Evolutionary conservation across 257 asterid genomes (phyloP).

Genomic region (Salvia rosmarinus): DNA sequence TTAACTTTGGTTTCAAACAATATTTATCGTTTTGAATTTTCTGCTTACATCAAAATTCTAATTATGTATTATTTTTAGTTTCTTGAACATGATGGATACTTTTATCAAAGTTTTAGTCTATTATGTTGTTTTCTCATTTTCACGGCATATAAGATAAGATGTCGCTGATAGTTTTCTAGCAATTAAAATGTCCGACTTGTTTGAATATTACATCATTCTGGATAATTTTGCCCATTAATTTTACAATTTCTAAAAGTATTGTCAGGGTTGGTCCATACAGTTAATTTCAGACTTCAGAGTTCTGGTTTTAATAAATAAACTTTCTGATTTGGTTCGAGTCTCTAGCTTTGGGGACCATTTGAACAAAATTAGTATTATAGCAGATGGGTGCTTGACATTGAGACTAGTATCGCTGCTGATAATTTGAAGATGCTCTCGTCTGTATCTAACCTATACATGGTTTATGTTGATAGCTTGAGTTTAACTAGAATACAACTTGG

Average conservation of each 20-base stretch:
- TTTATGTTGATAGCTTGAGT: not conserved
- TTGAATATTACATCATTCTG: conserved; percentile 9
- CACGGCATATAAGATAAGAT: conserved; percentile 19
- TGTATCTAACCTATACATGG: not conserved
- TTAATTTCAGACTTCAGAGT: not conserved
- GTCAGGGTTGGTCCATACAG: not conserved
- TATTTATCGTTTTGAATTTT: conserved; percentile 20
- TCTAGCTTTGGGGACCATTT: conserved; percentile 7
- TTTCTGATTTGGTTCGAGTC: not conserved
- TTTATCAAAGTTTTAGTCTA: not conserved
- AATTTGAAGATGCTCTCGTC: not conserved
- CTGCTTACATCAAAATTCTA: not conserved
- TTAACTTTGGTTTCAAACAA: conserved; percentile 11
- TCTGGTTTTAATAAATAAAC: not conserved
- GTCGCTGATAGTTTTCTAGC: not conserved
- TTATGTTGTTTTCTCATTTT: not conserved
- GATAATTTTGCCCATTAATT: conserved; percentile 2
- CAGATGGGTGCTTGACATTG: not conserved
- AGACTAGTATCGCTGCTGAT: conserved; percentile 4
- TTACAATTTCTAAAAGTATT: not conserved
- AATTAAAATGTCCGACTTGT: not conserved
- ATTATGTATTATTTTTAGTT: not conserved
- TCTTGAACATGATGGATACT: not conserved
- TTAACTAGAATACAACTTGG: not conserved
- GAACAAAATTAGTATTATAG: not conserved